These are phyloP conservation scores for Halocafeteria seosinensis DNA, from an alignment of 108 stramenopile genomes.

Conservation along the genomic window DNA sequence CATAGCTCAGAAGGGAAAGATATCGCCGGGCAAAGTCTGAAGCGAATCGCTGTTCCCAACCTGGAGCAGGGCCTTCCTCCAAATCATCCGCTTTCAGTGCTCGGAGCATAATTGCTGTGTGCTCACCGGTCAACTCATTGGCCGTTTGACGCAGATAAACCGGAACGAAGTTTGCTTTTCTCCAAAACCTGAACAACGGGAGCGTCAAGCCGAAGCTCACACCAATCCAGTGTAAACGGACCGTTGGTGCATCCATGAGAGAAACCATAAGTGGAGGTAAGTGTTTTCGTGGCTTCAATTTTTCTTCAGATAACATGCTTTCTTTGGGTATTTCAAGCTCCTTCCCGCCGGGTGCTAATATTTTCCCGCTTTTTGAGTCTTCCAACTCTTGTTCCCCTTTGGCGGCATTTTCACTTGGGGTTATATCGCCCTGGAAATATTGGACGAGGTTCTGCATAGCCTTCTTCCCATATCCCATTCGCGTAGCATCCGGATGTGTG, in stretches of 20 bases:
- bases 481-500: constrained; percentile 82
- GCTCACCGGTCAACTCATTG: constrained; percentile 92
- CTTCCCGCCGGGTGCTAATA: neutral
- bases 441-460: constrained; percentile 65
- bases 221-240: constrained; percentile 85
- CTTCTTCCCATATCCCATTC: constrained; percentile 86
- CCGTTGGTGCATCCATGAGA: constrained; percentile 55
- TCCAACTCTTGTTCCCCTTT: constrained; percentile 17
- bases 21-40: neutral
- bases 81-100: constrained; percentile 34
- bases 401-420: constrained; percentile 26
- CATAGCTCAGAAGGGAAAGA: constrained; percentile 49
- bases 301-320: constrained; percentile 39
- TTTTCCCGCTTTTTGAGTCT: neutral
- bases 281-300: constrained; percentile 68
- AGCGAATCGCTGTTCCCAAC: constrained; percentile 1
- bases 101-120: constrained; percentile 74
- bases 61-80: constrained; percentile 7
- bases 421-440: constrained; percentile 86
- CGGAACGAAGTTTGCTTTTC: constrained; percentile 59
- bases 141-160: constrained; percentile 89
- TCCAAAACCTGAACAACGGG: constrained; percentile 77
- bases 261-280: constrained; percentile 83
- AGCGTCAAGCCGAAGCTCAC: constrained; percentile 82
- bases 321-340: neutral